Conservation (phyloP, 139 green algal genomes). For the Picochlorum sp. region DNA sequence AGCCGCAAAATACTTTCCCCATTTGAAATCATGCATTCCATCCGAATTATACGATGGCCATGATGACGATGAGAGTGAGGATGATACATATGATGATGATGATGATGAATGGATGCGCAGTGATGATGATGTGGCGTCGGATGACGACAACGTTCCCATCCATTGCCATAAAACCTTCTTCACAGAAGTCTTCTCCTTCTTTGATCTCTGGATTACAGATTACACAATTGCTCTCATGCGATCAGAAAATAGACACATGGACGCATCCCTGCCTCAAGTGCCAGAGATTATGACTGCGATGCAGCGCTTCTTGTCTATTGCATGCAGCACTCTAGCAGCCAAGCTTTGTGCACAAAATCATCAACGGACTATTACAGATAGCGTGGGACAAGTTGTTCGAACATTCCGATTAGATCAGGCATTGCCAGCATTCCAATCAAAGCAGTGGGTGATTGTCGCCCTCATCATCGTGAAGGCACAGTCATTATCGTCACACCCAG, state of each 20-base stretch:
- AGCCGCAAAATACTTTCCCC: conserved; percentile 14
- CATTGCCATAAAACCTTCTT: conserved; percentile 18
- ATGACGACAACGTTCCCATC: neutral
- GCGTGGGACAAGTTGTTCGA: conserved; percentile 6
- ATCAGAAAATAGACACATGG: neutral
- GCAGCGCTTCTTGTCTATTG: conserved; percentile 4
- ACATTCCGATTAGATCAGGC: conserved; percentile 16
- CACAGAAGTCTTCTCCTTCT: conserved; percentile 16
- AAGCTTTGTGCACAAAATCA: conserved; percentile 8
- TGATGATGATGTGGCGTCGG: neutral
- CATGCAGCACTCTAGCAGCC: conserved; percentile 1
- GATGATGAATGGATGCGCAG: neutral
- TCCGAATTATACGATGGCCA: conserved; percentile 12
- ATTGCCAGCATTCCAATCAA: conserved; percentile 20
- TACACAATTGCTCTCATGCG: conserved; percentile 4
- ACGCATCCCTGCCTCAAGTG: neutral
- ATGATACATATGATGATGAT: neutral
- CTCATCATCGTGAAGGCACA: conserved; percentile 29
- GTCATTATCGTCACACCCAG: conserved; percentile 17
- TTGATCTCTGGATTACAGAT: conserved; percentile 26
- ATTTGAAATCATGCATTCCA: conserved; percentile 11
- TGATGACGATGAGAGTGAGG: neutral
- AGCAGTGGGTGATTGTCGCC: conserved; percentile 25
- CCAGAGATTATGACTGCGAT: neutral
- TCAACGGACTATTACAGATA: conserved; percentile 5